Percentiles rank a stretch among this genome's conserved stretches.
phyloP scores from a whole-genome alignment of 768 basidiomycete genomes.

The Sistotremastrum niveocremeum region DNA sequence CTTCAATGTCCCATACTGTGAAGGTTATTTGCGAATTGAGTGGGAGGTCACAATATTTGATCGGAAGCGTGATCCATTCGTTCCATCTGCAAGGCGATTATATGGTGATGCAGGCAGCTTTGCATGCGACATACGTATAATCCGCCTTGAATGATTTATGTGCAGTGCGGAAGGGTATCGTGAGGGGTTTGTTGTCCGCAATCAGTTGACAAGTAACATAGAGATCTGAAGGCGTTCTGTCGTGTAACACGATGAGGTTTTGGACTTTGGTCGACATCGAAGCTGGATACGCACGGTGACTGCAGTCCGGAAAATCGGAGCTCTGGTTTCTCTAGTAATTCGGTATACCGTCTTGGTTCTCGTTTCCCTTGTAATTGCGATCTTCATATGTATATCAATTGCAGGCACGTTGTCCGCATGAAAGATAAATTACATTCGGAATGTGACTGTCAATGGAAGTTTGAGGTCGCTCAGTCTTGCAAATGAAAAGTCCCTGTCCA shows the following conservation, averaged over 20 bases:
- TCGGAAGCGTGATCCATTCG: constrained; percentile 85
- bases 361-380: constrained; percentile 79
- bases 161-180: constrained; percentile 81
- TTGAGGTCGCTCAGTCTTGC: constrained; percentile 84
- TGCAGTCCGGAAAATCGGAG: constrained; percentile 70
- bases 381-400: constrained; percentile 22
- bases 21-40: constrained; percentile 79
- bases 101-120: neutral
- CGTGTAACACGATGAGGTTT: constrained; percentile 17
- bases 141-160: constrained; percentile 84
- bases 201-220: constrained; percentile 88
- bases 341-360: constrained; percentile 56
- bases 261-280: constrained; percentile 6
- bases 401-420: neutral
- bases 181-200: constrained; percentile 86
- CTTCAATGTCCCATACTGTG: constrained; percentile 92
- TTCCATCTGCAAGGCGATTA: constrained; percentile 57
- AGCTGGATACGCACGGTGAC: constrained; percentile 40
- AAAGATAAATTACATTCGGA: constrained; percentile 49
- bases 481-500: constrained; percentile 62
- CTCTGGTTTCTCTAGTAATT: constrained; percentile 73
- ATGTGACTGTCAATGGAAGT: constrained; percentile 52
- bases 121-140: constrained; percentile 42
- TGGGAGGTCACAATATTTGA: constrained; percentile 89
- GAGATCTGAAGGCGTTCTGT: constrained; percentile 79